Percentiles rank a stretch among this genome's conserved stretches.
Evolutionary conservation across 768 basidiomycete genomes (phyloP).

Genomic region (Tylopilus cervinicoccineus): DNA sequence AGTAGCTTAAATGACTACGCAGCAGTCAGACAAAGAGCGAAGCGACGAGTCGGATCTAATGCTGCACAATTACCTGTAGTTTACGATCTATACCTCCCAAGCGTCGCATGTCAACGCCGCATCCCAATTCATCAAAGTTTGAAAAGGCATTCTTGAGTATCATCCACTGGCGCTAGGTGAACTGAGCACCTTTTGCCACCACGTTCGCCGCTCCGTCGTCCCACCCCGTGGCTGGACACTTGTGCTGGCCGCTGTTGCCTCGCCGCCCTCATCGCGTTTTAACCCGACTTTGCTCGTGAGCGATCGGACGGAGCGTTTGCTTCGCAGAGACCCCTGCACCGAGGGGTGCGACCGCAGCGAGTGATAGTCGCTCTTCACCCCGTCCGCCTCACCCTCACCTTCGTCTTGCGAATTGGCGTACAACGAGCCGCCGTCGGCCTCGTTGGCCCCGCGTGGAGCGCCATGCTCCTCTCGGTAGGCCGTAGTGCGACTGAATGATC

Average conservation of each 20-base stretch:
- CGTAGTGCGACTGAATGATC: background rate
- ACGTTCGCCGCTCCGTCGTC: constrained; percentile 21
- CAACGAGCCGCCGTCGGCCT: constrained; percentile 16
- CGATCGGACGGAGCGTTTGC: constrained; percentile 17
- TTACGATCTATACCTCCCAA: background rate
- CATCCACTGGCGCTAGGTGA: constrained; percentile 5
- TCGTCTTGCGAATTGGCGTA: constrained; percentile 22
- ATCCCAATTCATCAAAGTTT: background rate
- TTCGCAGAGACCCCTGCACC: constrained; percentile 21
- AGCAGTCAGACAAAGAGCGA: background rate
- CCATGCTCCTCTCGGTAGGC: background rate
- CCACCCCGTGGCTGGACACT: background rate
- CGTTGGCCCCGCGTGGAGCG: background rate
- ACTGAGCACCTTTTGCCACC: constrained; percentile 31
- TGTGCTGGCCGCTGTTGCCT: background rate
- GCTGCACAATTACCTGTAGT: too few species aligned
- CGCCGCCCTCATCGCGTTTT: background rate
- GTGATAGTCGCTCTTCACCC: constrained; percentile 27
- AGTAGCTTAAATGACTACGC: background rate
- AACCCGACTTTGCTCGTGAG: constrained; percentile 9
- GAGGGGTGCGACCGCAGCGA: constrained; percentile 26
- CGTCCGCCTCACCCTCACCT: constrained; percentile 1
- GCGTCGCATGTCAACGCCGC: background rate
- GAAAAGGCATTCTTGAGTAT: background rate
- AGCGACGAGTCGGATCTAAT: background rate